These are phyloP conservation scores for Fusarium avenaceum DNA, from an alignment of 2,329 filamentous ascomycete species.

Conservation along the genomic window DNA sequence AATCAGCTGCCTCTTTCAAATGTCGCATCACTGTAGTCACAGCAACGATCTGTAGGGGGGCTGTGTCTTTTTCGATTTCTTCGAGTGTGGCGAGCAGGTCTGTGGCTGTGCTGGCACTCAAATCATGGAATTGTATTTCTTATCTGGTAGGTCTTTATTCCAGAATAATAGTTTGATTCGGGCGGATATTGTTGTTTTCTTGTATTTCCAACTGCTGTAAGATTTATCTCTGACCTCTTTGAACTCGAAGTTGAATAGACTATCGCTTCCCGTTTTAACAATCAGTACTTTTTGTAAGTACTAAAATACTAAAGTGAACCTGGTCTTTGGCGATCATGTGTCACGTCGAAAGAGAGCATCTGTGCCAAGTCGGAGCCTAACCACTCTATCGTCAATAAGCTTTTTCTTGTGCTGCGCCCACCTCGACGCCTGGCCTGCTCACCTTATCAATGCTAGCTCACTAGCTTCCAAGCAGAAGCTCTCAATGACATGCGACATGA, in stretches of 20 bases:
- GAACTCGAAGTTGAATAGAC: too few species aligned
- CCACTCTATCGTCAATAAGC: slow-evolving; percentile 48
- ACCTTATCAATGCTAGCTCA: slow-evolving; percentile 2
- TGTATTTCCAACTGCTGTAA: too few species aligned
- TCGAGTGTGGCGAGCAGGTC: slow-evolving; percentile 21
- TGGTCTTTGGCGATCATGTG: neutral
- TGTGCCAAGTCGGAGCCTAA: slow-evolving; percentile 45
- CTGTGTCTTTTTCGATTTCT: slow-evolving; percentile 32
- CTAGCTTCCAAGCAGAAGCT: slow-evolving; percentile 27
- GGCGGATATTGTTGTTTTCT: too few species aligned
- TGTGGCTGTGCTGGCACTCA: slow-evolving; percentile 29
- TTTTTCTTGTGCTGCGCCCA: slow-evolving; percentile 44
- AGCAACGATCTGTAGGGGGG: slow-evolving; percentile 15
- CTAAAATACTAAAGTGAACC: too few species aligned
- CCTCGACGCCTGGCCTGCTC: slow-evolving; percentile 21
- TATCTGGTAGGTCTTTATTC: too few species aligned
- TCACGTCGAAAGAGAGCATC: neutral
- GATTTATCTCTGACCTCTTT: too few species aligned
- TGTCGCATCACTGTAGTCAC: neutral
- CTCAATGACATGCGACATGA: slow-evolving; percentile 22
- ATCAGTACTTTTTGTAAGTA: too few species aligned
- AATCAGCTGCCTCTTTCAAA: slow-evolving; percentile 35
- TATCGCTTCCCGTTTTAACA: too few species aligned
- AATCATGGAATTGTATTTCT: neutral
- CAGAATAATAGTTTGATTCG: too few species aligned